Conservation (phyloP, 2,329 filamentous ascomycete genomes). For the Botrytis hyacinthi region DNA sequence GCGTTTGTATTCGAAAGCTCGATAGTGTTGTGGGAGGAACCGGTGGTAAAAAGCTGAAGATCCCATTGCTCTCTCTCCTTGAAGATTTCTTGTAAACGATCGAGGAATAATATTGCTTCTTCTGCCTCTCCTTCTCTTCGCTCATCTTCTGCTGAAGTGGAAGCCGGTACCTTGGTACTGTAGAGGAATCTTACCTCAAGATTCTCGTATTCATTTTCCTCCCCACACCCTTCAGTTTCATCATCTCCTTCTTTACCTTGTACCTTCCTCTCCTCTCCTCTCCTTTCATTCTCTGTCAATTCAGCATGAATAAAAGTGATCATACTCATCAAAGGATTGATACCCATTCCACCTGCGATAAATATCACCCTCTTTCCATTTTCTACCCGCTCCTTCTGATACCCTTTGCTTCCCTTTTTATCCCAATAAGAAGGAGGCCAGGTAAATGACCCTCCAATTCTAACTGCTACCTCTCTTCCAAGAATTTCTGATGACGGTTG, state of each 20-base stretch:
- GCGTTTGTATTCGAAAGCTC: not conserved
- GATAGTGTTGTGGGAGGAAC: not conserved
- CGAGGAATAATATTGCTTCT: not conserved
- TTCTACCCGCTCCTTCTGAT: not conserved
- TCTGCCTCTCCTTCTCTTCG: not conserved
- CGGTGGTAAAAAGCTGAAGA: not conserved
- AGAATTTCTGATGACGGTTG: not conserved
- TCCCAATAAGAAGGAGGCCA: not conserved
- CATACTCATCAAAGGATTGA: constrained; percentile 1
- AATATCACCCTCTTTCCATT: not conserved
- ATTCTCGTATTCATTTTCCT: not conserved
- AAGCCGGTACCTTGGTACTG: not conserved
- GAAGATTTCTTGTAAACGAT: not conserved
- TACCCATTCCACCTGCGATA: constrained; percentile 2
- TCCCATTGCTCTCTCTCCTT: not conserved
- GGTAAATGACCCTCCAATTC: not conserved
- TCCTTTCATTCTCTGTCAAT: not conserved
- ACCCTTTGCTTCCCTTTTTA: not conserved
- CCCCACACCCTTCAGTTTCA: rapidly evolving
- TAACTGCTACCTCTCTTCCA: not conserved
- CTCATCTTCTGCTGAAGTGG: not conserved
- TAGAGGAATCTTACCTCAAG: not conserved
- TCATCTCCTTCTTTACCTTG: not conserved
- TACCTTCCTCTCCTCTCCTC: too few species aligned
- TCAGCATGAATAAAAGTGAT: not conserved